These are phyloP conservation scores for Talaromyces pinophilus DNA, from an alignment of 2,329 filamentous ascomycete species.

Conservation along the genomic window DNA sequence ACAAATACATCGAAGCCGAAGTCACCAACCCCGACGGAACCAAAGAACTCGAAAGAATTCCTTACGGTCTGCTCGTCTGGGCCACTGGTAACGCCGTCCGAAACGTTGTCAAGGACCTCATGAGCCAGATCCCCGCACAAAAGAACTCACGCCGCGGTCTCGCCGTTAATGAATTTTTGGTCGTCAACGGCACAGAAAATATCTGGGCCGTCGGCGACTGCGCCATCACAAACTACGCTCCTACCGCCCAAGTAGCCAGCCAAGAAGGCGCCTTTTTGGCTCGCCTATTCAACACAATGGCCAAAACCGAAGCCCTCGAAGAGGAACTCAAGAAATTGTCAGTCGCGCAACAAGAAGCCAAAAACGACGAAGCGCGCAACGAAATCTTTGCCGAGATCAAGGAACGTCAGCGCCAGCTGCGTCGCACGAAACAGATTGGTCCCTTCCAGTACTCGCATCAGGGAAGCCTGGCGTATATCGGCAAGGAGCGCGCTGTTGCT, in stretches of 20 bases:
- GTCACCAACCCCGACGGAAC: conserved; percentile 76
- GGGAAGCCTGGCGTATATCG: conserved; percentile 95
- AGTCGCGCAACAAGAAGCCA: conserved; percentile 65
- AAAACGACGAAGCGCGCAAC: conserved; percentile 60
- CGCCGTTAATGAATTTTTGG: conserved; percentile 96
- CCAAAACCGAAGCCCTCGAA: conserved; percentile 85
- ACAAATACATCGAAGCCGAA: conserved; percentile 90
- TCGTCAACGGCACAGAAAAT: conserved; percentile 94
- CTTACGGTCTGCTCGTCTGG: conserved; percentile 96
- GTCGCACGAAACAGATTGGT: conserved; percentile 89
- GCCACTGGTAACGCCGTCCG: conserved; percentile 95
- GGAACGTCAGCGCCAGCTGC: conserved; percentile 78
- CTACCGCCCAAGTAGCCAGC: conserved; percentile 92
- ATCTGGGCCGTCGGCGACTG: conserved; percentile 99
- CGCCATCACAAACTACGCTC: conserved; percentile 94
- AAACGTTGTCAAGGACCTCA: conserved; percentile 85
- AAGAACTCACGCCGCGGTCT: conserved; percentile 93
- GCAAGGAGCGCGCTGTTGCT: conserved; percentile 94
- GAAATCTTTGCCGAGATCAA: conserved; percentile 74
- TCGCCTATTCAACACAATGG: conserved; percentile 98
- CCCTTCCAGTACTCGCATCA: conserved; percentile 99
- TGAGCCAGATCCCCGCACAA: conserved; percentile 88
- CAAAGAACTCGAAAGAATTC: conserved; percentile 78
- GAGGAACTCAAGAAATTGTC: conserved; percentile 70
- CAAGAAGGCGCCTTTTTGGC: conserved; percentile 96